phyloP scores from a whole-genome alignment of 345 rosid species.

The Mallotus nudiflorus region DNA sequence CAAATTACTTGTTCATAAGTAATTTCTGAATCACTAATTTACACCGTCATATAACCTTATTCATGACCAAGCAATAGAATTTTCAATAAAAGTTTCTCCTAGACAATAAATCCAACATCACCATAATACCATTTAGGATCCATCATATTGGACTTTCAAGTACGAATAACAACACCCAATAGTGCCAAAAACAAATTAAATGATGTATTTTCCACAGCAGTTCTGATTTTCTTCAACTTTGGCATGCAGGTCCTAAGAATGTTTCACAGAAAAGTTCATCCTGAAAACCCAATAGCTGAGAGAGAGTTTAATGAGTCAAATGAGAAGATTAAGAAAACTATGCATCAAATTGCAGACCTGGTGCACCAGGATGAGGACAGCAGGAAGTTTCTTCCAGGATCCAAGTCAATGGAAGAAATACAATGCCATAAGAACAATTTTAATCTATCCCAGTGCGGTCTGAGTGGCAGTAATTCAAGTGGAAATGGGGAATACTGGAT shows the following conservation, averaged over 20 bases:
- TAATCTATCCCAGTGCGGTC: slow-evolving; percentile 37
- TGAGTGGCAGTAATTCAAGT: slow-evolving; percentile 34
- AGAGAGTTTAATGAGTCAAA: slow-evolving; percentile 25
- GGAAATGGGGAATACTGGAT: slow-evolving; percentile 74
- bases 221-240: slow-evolving; percentile 16
- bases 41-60: neutral
- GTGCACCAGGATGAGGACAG: slow-evolving; percentile 29
- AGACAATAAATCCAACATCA: neutral
- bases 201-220: neutral
- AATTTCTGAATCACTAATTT: neutral
- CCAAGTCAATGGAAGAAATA: slow-evolving; percentile 33
- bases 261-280: slow-evolving; percentile 74
- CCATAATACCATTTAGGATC: neutral
- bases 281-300: slow-evolving; percentile 47
- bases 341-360: slow-evolving; percentile 26
- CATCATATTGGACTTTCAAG: neutral
- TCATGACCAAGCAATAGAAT: slow-evolving; percentile 2
- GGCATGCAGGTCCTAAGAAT: slow-evolving; percentile 65
- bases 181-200: neutral
- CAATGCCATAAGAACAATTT: slow-evolving; percentile 33
- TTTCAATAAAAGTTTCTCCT: neutral
- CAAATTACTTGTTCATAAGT: neutral
- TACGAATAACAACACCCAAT: neutral
- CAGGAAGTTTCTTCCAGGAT: slow-evolving; percentile 26
- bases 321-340: slow-evolving; percentile 26